Evolutionary conservation across 192 early-diverging fungal genomes (phyloP).

Genomic region (Dimargaris verticillata): DNA sequence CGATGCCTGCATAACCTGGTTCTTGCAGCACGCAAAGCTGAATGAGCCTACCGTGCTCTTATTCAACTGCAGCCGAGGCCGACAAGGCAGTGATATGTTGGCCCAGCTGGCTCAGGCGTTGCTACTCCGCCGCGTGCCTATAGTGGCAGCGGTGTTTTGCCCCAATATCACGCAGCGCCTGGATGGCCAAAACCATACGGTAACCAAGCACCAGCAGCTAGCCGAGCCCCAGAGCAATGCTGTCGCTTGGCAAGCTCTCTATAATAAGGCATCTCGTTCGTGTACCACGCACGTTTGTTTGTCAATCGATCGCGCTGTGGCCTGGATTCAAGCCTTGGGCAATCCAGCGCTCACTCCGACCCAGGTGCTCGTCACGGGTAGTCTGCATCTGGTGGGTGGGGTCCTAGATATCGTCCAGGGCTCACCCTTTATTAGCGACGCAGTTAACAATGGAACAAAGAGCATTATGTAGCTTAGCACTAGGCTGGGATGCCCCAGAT

Average conservation of each 20-base stretch:
- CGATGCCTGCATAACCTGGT: conserved; percentile 38
- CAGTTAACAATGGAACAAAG: too few relatives aligned
- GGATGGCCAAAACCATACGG: conserved; percentile 61
- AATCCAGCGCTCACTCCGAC: conserved; percentile 12
- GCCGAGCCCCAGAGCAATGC: conserved; percentile 43
- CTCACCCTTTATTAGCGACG: neutral
- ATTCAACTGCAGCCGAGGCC: conserved; percentile 75
- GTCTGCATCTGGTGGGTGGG: conserved; percentile 80
- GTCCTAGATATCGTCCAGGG: conserved; percentile 55
- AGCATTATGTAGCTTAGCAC: too few relatives aligned
- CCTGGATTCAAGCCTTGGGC: conserved; percentile 26
- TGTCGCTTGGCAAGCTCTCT: conserved; percentile 33
- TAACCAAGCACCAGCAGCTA: conserved; percentile 35
- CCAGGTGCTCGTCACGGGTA: conserved; percentile 78
- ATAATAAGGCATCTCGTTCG: conserved; percentile 10
- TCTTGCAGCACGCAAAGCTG: conserved; percentile 15
- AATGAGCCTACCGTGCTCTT: conserved; percentile 40
- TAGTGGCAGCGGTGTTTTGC: conserved; percentile 62
- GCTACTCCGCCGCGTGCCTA: conserved; percentile 21
- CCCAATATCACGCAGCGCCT: conserved; percentile 44
- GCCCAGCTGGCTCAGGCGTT: conserved; percentile 32
- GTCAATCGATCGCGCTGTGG: conserved; percentile 49
- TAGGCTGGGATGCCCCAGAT: too few relatives aligned
- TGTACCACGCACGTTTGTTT: conserved; percentile 25
- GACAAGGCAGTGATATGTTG: conserved; percentile 49